Evolutionary conservation across 108 stramenopile genomes (phyloP).

Genomic region (Fragilaria radians): DNA sequence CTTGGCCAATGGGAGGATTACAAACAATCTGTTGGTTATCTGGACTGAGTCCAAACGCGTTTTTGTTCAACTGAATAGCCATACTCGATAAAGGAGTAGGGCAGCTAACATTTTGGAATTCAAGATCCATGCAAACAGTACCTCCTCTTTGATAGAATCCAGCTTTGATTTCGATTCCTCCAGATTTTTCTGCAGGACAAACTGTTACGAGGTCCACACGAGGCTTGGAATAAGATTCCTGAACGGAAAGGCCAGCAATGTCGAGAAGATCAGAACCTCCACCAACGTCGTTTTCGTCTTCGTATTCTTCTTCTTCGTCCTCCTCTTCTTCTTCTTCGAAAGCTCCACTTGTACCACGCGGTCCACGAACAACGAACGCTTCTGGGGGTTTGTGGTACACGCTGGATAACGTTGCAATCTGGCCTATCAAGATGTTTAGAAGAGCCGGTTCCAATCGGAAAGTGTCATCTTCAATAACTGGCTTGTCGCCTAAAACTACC

Average conservation of each 20-base stretch:
- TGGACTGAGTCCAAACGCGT: slow-evolving; percentile 93
- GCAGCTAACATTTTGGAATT: slow-evolving; percentile 69
- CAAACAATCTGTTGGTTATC: slow-evolving; percentile 78
- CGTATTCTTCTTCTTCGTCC: slow-evolving; percentile 70
- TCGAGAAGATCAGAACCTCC: slow-evolving; percentile 73
- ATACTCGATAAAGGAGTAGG: slow-evolving; percentile 65
- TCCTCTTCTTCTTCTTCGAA: slow-evolving; percentile 59
- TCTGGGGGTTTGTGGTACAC: slow-evolving; percentile 99
- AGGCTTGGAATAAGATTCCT: slow-evolving; percentile 9
- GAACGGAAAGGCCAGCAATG: slow-evolving; percentile 74
- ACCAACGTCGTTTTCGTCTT: slow-evolving; percentile 51
- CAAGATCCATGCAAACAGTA: slow-evolving; percentile 76
- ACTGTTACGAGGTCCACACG: slow-evolving; percentile 31
- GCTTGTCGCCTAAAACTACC: slow-evolving; percentile 97
- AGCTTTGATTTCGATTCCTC: slow-evolving; percentile 78
- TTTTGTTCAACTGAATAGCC: slow-evolving; percentile 97
- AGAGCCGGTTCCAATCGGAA: slow-evolving; percentile 87
- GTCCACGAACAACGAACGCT: slow-evolving; percentile 89
- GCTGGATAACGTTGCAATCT: slow-evolving; percentile 91
- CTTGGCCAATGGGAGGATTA: slow-evolving; percentile 65
- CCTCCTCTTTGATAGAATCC: slow-evolving; percentile 70
- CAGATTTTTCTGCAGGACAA: slow-evolving; percentile 72
- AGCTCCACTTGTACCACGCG: slow-evolving; percentile 47
- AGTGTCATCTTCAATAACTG: slow-evolving; percentile 98
- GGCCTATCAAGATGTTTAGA: slow-evolving; percentile 86